A percentile compares a stretch with the other conserved stretches of the same genome.
Evolutionary conservation across 2,329 filamentous ascomycete genomes (phyloP).

Genomic region (Emmonsiellopsis sp.): DNA sequence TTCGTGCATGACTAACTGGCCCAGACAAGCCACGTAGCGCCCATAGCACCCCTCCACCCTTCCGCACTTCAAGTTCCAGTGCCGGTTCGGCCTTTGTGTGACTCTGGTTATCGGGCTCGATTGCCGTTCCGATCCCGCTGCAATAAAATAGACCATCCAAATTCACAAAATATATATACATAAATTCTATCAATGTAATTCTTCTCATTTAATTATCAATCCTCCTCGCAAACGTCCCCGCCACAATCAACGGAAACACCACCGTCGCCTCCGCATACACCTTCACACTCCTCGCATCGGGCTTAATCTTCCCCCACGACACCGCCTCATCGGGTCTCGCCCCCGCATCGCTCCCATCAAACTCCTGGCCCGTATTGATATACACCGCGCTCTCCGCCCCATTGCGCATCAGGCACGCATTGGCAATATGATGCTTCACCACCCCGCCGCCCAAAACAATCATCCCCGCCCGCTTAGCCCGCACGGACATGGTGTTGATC

Average conservation of each 20-base stretch:
- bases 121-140: no score
- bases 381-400: conserved; percentile 95
- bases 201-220: no score
- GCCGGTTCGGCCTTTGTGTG: no score
- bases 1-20: no score
- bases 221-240: conserved; percentile 58
- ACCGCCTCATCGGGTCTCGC: conserved; percentile 93
- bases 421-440: conserved; percentile 98
- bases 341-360: conserved; percentile 93
- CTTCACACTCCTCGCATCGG: conserved; percentile 81
- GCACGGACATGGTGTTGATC: conserved; percentile 85
- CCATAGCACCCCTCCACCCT: no score
- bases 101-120: no score
- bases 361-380: conserved; percentile 95
- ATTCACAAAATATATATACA: no score
- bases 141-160: no score
- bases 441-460: conserved; percentile 89
- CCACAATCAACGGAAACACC: conserved; percentile 59
- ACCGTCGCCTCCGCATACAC: conserved; percentile 63
- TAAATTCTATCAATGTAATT: no score
- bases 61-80: no score
- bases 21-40: no score
- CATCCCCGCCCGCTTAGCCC: conserved; percentile 84
- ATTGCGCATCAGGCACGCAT: conserved; percentile 95
- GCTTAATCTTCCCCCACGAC: conserved; percentile 97